phyloP scores from a whole-genome alignment of 768 basidiomycete genomes.

The Mycena floridula region DNA sequence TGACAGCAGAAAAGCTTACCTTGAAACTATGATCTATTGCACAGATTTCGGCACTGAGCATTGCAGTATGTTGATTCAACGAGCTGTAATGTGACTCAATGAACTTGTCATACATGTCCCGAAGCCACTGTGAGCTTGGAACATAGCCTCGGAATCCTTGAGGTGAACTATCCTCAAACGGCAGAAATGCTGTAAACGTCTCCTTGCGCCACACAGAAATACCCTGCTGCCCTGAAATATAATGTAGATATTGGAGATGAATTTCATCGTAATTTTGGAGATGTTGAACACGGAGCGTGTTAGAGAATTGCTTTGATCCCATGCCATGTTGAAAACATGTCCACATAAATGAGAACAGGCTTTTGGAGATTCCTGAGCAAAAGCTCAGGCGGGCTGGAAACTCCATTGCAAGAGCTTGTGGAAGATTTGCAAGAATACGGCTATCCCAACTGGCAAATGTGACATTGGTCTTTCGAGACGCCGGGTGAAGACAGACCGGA shows the following conservation, averaged over 20 bases:
- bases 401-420: neutral
- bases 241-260: slow-evolving; percentile 2
- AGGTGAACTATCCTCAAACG: neutral
- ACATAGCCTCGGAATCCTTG: slow-evolving; percentile 10
- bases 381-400: neutral
- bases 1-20: neutral
- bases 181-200: neutral
- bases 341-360: slow-evolving; percentile 10
- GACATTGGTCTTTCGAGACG: no score
- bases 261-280: neutral
- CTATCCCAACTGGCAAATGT: neutral
- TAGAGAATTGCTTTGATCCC: slow-evolving; percentile 19
- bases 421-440: neutral
- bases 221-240: neutral
- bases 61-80: slow-evolving; percentile 10
- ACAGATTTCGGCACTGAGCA: neutral
- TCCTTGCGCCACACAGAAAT: neutral
- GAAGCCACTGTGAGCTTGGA: slow-evolving; percentile 10
- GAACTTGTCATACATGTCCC: slow-evolving; percentile 12
- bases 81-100: slow-evolving; percentile 15
- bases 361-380: slow-evolving; percentile 9
- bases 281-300: slow-evolving; percentile 13
- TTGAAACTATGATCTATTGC: neutral
- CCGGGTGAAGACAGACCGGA: neutral
- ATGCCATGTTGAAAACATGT: slow-evolving; percentile 16